Evolutionary conservation across 2,329 filamentous ascomycete species (phyloP).

Genomic region (Davidsoniella australis): DNA sequence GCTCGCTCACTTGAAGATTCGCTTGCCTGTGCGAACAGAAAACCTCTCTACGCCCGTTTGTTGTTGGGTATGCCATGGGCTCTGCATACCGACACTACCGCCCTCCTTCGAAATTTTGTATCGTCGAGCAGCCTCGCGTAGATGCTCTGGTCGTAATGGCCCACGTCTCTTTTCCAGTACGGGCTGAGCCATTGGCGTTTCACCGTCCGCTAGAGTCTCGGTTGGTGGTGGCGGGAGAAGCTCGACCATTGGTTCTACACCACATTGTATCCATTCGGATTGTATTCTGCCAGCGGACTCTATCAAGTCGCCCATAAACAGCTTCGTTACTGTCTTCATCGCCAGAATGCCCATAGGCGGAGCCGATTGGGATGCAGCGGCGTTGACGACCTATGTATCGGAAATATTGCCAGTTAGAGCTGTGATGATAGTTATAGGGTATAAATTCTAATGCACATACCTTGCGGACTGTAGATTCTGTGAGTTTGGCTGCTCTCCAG

Average conservation of each 20-base stretch:
- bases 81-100: conserved; percentile 41
- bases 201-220: conserved; percentile 14
- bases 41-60: conserved; percentile 43
- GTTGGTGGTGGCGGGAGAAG: conserved; percentile 26
- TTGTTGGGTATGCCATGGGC: conserved; percentile 44
- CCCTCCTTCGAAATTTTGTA: conserved; percentile 48
- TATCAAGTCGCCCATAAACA: conserved; percentile 61
- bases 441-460: conserved; percentile 24
- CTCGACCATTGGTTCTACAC: conserved; percentile 39
- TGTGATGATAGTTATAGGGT: neutral
- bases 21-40: conserved; percentile 32
- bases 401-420: neutral
- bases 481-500: conserved; percentile 52
- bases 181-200: conserved; percentile 12
- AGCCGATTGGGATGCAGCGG: conserved; percentile 64
- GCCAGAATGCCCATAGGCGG: conserved; percentile 56
- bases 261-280: conserved; percentile 47
- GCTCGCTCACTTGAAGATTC: conserved; percentile 32
- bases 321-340: conserved; percentile 60
- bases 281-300: conserved; percentile 55
- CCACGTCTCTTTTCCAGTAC: conserved; percentile 23
- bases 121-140: conserved; percentile 54
- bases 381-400: conserved; percentile 49
- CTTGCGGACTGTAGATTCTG: conserved; percentile 50
- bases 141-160: conserved; percentile 55